phyloP scores from a whole-genome alignment of 202 grass and related monocot species.

The Setaria italica region DNA sequence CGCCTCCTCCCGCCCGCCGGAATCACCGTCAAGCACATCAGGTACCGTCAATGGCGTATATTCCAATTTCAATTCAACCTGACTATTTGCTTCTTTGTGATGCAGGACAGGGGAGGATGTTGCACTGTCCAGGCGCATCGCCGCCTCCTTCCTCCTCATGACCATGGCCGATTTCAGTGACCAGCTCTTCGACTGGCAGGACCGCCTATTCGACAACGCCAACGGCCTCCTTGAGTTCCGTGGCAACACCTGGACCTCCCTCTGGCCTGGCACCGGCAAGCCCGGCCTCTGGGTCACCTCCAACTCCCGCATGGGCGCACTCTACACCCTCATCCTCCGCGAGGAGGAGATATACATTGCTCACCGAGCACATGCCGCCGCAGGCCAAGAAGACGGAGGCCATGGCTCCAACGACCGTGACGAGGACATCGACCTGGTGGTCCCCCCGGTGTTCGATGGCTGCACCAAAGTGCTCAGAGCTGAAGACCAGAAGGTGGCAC shows the following conservation, averaged over 20 bases:
- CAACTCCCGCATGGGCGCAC: conserved; percentile 70
- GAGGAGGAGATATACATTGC: conserved; percentile 70
- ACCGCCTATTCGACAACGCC: conserved; percentile 71
- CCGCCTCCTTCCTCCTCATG: conserved; percentile 74
- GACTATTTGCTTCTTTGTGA: neutral
- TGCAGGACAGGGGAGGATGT: conserved; percentile 72
- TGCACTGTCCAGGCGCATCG: conserved; percentile 65
- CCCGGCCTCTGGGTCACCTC: conserved; percentile 76
- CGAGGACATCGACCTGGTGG: conserved; percentile 65
- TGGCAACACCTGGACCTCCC: conserved; percentile 56
- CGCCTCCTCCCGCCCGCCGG: conserved; percentile 61
- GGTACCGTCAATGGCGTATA: neutral
- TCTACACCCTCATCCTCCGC: conserved; percentile 69
- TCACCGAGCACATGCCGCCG: conserved; percentile 19
- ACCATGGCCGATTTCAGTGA: conserved; percentile 89
- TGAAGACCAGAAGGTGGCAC: conserved; percentile 55
- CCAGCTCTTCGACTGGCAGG: conserved; percentile 88
- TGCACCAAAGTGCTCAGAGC: conserved; percentile 67
- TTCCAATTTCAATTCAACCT: too few species aligned
- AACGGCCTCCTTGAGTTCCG: conserved; percentile 64
- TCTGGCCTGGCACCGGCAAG: conserved; percentile 84
- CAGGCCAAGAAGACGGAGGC: neutral
- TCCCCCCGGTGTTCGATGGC: conserved; percentile 67
- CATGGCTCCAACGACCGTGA: conserved; percentile 41
- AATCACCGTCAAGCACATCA: conserved; percentile 75